Percentiles rank a stretch among this genome's conserved stretches.
Evolutionary conservation across 352 stramenopile species (phyloP).

Genomic region (Globisporangium lucens): DNA sequence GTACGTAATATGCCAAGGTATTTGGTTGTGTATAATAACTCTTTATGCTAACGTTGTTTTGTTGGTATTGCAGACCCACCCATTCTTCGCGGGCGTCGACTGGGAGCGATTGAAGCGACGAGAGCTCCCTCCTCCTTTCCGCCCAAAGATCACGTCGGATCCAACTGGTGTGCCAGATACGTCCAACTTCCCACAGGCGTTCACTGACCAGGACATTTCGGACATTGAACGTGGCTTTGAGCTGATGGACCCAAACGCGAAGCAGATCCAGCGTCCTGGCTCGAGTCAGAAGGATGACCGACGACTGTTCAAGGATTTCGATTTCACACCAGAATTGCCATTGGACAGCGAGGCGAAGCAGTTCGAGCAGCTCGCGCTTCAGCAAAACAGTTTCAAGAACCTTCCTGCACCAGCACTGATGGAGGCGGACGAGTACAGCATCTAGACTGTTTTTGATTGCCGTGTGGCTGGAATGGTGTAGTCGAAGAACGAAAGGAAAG

Average conservation of each 20-base stretch:
- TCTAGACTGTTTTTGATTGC: slow-evolving; percentile 17
- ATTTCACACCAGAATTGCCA: slow-evolving; percentile 81
- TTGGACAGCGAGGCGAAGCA: slow-evolving; percentile 81
- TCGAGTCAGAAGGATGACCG: slow-evolving; percentile 63
- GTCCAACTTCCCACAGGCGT: slow-evolving; percentile 84
- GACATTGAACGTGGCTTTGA: slow-evolving; percentile 82
- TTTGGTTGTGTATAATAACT: neutral
- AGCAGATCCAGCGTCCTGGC: slow-evolving; percentile 60
- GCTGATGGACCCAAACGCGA: slow-evolving; percentile 40
- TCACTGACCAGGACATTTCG: slow-evolving; percentile 85
- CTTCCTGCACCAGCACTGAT: slow-evolving; percentile 62
- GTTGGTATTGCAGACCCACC: slow-evolving; percentile 32
- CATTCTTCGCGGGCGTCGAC: slow-evolving; percentile 85
- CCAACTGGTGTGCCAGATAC: slow-evolving; percentile 72
- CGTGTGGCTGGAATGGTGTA: neutral
- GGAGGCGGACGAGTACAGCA: slow-evolving; percentile 83
- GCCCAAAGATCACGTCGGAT: slow-evolving; percentile 76
- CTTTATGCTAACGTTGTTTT: neutral
- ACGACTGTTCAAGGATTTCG: slow-evolving; percentile 83
- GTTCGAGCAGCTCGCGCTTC: slow-evolving; percentile 80
- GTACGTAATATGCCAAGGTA: slow-evolving; percentile 29
- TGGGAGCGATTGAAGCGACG: slow-evolving; percentile 82
- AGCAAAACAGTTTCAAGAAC: slow-evolving; percentile 84
- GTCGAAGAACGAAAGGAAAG: too few relatives aligned
- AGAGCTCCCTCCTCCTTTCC: slow-evolving; percentile 81